Evolutionary conservation across 2,329 filamentous ascomycete species (phyloP).

Genomic region (Chaetomium globosum): DNA sequence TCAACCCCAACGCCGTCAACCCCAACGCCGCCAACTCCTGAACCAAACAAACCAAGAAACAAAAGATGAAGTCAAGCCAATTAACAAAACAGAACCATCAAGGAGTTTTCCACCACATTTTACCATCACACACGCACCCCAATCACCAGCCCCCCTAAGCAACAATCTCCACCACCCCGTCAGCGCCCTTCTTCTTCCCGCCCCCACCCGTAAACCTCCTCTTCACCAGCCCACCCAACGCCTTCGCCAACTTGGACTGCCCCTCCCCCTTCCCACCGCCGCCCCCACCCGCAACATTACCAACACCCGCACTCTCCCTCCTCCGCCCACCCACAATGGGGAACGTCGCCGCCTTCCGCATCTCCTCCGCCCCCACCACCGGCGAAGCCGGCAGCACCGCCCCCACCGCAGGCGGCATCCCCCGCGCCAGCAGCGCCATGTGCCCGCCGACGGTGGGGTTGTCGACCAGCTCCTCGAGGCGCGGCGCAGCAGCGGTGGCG

Average conservation of each 20-base stretch:
- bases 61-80: background rate
- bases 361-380: background rate
- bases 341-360: constrained; percentile 13
- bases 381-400: background rate
- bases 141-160: background rate
- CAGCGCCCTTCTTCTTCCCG: background rate
- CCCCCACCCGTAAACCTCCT: background rate
- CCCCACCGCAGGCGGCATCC: background rate
- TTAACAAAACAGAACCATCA: background rate
- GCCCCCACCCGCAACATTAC: background rate
- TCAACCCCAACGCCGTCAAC: background rate
- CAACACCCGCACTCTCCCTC: background rate
- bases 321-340: background rate
- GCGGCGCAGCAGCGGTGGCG: constrained; percentile 6
- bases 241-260: constrained; percentile 4
- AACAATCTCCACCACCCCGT: background rate
- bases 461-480: constrained; percentile 32
- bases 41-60: background rate
- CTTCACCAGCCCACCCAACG: constrained; percentile 8
- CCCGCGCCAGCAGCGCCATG: constrained; percentile 28
- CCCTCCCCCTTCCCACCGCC: constrained; percentile 8
- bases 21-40: background rate
- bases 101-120: background rate
- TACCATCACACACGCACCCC: background rate
- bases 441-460: constrained; percentile 32